Conservation (phyloP, 176 grass and related monocot species). For the Hyparrhenia diplandra region DNA sequence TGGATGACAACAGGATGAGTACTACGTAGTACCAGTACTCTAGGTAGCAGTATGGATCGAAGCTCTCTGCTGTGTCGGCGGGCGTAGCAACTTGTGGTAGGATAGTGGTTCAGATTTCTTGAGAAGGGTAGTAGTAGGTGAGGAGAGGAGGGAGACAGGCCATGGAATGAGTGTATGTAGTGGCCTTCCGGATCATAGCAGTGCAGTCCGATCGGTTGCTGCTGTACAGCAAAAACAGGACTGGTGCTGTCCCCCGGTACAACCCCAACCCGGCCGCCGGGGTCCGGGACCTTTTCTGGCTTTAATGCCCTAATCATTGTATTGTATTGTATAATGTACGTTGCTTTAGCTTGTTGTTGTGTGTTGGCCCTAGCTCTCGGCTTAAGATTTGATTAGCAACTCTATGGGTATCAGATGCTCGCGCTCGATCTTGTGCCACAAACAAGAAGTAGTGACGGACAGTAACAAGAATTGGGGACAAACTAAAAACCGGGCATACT, state of each 20-base stretch:
- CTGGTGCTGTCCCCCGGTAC: neutral
- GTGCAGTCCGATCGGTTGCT: neutral
- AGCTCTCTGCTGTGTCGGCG: too few species aligned
- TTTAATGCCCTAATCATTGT: slow-evolving; percentile 33
- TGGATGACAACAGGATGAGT: too few species aligned
- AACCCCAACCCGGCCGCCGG: too few species aligned
- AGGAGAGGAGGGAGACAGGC: neutral
- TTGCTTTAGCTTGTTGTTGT: neutral
- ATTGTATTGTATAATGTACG: too few species aligned
- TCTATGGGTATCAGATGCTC: neutral
- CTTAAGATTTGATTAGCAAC: neutral
- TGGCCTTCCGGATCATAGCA: neutral
- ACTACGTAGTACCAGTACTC: too few species aligned
- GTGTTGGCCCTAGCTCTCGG: neutral
- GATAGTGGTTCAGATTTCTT: too few species aligned
- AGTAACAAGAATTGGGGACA: neutral
- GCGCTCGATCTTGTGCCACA: too few species aligned
- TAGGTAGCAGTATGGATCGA: too few species aligned
- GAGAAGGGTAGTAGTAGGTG: neutral
- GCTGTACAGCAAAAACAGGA: neutral
- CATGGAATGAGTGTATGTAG: neutral
- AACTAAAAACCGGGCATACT: neutral
- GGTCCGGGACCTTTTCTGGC: neutral
- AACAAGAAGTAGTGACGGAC: too few species aligned
- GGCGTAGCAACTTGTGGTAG: too few species aligned